Base-by-base conservation (phyloP, 2,329 filamentous ascomycete species). In the Fusarium lateritium region DNA sequence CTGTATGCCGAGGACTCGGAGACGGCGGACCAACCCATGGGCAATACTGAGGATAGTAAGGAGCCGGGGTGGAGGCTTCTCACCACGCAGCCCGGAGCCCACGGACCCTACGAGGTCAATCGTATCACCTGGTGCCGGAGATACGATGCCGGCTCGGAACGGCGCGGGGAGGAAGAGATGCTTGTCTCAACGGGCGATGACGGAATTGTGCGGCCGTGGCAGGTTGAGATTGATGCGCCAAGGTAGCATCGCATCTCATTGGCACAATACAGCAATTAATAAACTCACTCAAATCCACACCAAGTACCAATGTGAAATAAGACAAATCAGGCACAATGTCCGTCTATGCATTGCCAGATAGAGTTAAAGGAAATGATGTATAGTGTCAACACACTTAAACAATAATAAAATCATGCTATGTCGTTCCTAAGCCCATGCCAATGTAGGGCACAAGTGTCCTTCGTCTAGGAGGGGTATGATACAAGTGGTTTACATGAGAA, bases 21-120 rank as follows among this genome's bases (percentile, higher is more conserved):
- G 31, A 61, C 73, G 59, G 74, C 75, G 7, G 75, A 80, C 42
- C 69, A 77, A 8, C 63, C 59, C 46, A 78, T 77, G 78, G 52
- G 55, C 21, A 56, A 54, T 14, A 57, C 56, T 13, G 62, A 65
- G 33, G 57, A 62, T 21, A 49, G 33, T 21, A 54, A 56, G n/a
- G 51, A 56, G 17, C 26, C 86, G 2, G 85, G 87, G 62, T 98
- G 96, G 96, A 83, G 85, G 8, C 80, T 95, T 5, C 76, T 97
- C 17, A 88, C 89, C 0, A 86, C 87, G n/a, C 76, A 92, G 2
- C 85, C 91, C 47, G 91, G 90, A 34, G 93, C 91, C 3, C 96
- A 99, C 78, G 94, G 94, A 1, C 93, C 97, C 4, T 98, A 95
- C 76, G 96, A 99, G 80, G 86, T 98, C 68, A 99, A 99, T 75